Evolutionary conservation across 129 eudicot genomes (phyloP), one percentile per base, ranked within the genome.

Genomic region (Erigeron canadensis): DNA sequence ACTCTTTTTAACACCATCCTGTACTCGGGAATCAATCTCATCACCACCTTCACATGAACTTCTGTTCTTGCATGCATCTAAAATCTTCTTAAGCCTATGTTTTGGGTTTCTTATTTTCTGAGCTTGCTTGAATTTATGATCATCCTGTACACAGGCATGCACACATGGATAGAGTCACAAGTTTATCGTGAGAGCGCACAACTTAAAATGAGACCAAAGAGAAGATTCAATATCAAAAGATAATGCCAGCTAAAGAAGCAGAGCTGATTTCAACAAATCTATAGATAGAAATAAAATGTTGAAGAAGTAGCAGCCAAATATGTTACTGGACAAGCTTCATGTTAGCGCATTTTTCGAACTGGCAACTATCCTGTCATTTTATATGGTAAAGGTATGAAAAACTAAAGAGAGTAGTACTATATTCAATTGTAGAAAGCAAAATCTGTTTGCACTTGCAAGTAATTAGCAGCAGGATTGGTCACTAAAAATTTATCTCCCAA

Each of bases 41-140:
- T 94, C 97, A 75, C 98, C 97, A 53, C 97, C 98, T 11, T 94
- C 97, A 74, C 98, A 94, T 71, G 80, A 89, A 57, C 75, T 81
- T 83, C 89, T 94, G 71, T 86, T 86, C 83, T 89, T 89, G 85
- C 89, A 87, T 17, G 97, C 91, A 55, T 94, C 97, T 50, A 89
- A 80, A 8, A 89, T 90, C 86, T 86, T 87, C 70, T 64, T 89
- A 23, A 89, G 86, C 69, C 95, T 87, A 71, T 87, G 82, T 76
- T 94, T 94, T 7, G 98, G 98, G 69, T 89, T 94, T 73, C 90
- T 82, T 6, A 94, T 86, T 71, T 88, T 89, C 83, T 78, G 77
- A 41, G 98, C 97, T 81, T 84, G 90, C 84, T 94, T 94, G 72
- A 94, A 89, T 75, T 94, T 94, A 12, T 88, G 84, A 41, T 94